These are phyloP conservation scores for Nakaseomyces sp. DNA, from an alignment of 1,139 yeast species.

Conservation along the genomic window DNA sequence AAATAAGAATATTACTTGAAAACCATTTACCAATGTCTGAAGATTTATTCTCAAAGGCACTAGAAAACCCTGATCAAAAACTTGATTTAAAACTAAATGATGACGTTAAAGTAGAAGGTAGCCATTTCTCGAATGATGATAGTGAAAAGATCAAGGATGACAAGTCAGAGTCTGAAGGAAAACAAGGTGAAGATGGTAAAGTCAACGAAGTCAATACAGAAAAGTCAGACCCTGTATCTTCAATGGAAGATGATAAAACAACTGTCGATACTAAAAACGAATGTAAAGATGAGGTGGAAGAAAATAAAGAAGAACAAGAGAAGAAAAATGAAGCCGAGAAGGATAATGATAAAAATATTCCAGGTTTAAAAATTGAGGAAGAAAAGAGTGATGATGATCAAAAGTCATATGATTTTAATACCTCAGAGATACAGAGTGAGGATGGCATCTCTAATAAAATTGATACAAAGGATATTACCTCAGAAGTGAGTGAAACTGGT, in stretches of 20 bases:
- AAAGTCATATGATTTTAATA: background rate
- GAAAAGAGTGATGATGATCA: background rate
- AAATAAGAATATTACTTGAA: no score
- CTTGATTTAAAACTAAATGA: slow-evolving; percentile 12
- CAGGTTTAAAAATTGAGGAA: background rate
- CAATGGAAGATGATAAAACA: background rate
- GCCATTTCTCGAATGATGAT: no score
- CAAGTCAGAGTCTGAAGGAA: slow-evolving; percentile 7
- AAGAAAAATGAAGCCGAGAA: background rate
- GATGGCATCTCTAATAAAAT: slow-evolving; percentile 4
- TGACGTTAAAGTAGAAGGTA: slow-evolving; percentile 14
- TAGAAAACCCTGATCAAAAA: slow-evolving; percentile 16
- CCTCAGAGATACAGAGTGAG: background rate
- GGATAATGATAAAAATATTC: background rate
- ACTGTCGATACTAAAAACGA: background rate
- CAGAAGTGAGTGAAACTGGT: background rate
- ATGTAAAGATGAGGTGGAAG: background rate
- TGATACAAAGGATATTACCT: background rate
- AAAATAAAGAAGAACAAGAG: background rate
- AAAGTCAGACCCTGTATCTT: no score
- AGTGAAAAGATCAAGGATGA: slow-evolving; percentile 5
- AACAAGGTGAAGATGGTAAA: background rate
- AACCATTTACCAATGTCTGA: slow-evolving; percentile 11
- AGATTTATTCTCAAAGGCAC: slow-evolving; percentile 23
- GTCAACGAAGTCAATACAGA: no score